Conservation (phyloP, 129 eudicot genomes). For the Solidago caesia region DNA sequence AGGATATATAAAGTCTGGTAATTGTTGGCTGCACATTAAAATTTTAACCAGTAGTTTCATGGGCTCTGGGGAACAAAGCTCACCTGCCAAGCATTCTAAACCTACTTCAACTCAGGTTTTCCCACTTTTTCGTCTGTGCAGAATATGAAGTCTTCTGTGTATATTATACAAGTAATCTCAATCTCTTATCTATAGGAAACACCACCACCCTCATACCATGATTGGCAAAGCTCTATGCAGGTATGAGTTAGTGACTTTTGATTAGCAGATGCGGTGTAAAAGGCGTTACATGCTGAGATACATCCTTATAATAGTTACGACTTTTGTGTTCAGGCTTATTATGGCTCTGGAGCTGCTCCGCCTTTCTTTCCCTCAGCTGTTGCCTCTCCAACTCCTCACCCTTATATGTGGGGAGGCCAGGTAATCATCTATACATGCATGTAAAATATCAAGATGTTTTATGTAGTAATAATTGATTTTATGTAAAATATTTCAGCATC, state of each 20-base stretch:
- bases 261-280: background rate
- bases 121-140: constrained; percentile 9
- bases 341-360: constrained; percentile 83
- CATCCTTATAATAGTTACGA: constrained; percentile 8
- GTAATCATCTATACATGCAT: constrained; percentile 31
- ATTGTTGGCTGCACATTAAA: constrained; percentile 15
- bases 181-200: constrained; percentile 48
- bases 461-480: constrained; percentile 5
- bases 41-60: constrained; percentile 28
- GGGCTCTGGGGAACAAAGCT: constrained; percentile 81
- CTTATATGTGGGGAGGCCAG: constrained; percentile 94
- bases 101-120: constrained; percentile 67
- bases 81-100: constrained; percentile 73
- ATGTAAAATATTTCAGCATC: constrained; percentile 53
- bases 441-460: background rate
- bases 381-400: constrained; percentile 90
- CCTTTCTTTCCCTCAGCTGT: constrained; percentile 87
- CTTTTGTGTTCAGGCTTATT: constrained; percentile 66
- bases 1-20: too few species aligned
- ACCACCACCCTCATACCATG: constrained; percentile 68
- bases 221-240: constrained; percentile 96
- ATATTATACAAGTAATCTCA: background rate
- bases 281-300: constrained; percentile 7
- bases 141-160: constrained; percentile 5
- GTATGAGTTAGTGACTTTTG: constrained; percentile 39